Evolutionary conservation across 305 asterid genomes (phyloP), one percentile per base, ranked within the genome.

Genomic region (Fraxinus xanthoxyloides): DNA sequence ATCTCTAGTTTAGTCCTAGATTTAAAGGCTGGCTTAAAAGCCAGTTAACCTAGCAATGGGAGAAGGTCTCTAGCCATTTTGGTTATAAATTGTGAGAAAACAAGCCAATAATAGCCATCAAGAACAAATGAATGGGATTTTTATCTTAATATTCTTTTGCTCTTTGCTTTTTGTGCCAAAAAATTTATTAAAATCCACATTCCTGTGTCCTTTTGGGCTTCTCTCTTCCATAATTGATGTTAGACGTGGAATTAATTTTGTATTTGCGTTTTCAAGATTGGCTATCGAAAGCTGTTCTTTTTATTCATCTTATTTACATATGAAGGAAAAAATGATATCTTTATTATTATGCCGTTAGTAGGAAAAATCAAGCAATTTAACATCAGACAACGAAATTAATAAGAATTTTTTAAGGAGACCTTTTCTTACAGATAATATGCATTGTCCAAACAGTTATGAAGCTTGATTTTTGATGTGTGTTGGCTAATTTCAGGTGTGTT

Each of bases 401-500:
- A 15, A 46, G 56, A 46, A 0, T 13, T 7, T 56, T 54, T 56
- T 56, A 3, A 51, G 9, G 67, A 5, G 67, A 21, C 69, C 21
- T 21, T 21, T 59, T 26, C 69, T 59, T 59, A 21, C 69, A 10
- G 28, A 21, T 7, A 61, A 24, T 24, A 23, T 61, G 31, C 28
- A 61, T 61, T 7, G 3, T 61, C 72, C n/a, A 9, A 24, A 61
- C 28, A 61, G n/a, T 19, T 61, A 61, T 21, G 28, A 61, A 61
- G 70, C 36, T 51, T 10, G 2, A 32, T 73, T 30, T 38, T 34
- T 46, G 10, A 77, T 84, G 56, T 32, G 59, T 15, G 19, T 54
- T 19, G 28, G 54, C 38, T 74, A 12, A 26, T 13, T 81, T 61
- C 85, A 93, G 99, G 99, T 94, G 0, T 95, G 98, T 80, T 92